These are phyloP conservation scores for Penicillium roqueforti DNA, from an alignment of 495 filamentous ascomycete genomes.

Conservation along the genomic window DNA sequence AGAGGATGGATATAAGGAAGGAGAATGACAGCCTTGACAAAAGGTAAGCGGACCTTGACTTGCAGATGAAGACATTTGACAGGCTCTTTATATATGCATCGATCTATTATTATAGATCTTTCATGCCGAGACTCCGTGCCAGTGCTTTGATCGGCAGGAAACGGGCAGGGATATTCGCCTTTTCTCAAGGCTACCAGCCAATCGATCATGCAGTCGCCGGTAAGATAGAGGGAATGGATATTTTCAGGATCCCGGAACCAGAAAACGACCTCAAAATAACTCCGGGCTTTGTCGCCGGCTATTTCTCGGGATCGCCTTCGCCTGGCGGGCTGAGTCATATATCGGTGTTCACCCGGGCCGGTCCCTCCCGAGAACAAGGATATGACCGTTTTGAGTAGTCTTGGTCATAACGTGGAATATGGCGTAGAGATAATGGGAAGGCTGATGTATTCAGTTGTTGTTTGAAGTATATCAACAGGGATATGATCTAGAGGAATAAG, in stretches of 20 bases:
- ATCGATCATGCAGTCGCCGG: constrained; percentile 8
- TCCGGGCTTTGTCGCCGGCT: constrained; percentile 17
- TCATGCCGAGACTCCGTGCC: neutral
- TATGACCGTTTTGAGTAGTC: neutral
- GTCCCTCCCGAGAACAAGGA: constrained; percentile 21
- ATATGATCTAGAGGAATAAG: neutral
- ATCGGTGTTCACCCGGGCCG: constrained; percentile 17
- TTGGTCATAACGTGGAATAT: neutral
- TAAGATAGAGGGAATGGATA: constrained; percentile 8
- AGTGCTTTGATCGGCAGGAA: constrained; percentile 5
- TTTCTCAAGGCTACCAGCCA: neutral
- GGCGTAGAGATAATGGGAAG: constrained; percentile 27
- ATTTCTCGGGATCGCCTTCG: constrained; percentile 25
- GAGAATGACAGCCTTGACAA: too few relatives aligned
- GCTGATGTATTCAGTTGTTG: constrained; percentile 18
- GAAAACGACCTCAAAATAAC: neutral
- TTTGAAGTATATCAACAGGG: constrained; percentile 7
- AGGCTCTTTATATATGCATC: neutral
- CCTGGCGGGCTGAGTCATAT: constrained; percentile 6
- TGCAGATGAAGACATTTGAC: neutral
- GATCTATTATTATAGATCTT: neutral
- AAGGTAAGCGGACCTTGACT: too few relatives aligned
- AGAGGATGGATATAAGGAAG: too few relatives aligned
- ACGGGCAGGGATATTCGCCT: neutral
- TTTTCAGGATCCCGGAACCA: constrained; percentile 2